Evolutionary conservation across 2,329 filamentous ascomycete species (phyloP).

Genomic region (Phaeosphaeriaceae sp.): DNA sequence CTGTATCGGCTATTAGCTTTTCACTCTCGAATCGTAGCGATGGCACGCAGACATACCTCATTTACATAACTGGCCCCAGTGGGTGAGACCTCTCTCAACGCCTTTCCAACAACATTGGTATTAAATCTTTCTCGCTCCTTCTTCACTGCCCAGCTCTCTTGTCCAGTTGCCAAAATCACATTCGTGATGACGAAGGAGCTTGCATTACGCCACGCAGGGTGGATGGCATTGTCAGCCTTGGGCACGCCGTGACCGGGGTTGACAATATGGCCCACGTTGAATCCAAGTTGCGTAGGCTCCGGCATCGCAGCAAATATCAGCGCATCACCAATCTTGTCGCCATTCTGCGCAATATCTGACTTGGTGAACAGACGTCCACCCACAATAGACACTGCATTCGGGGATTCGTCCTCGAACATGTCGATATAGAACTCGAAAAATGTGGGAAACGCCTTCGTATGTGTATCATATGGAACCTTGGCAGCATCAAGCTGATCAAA

Average conservation of each 20-base stretch:
- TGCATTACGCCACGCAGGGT: conserved; percentile 43
- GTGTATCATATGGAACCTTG: conserved; percentile 37
- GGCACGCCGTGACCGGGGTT: conserved; percentile 39
- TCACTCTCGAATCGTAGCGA: not conserved
- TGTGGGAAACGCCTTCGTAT: conserved; percentile 40
- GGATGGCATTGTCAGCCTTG: conserved; percentile 42
- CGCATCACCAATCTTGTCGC: conserved; percentile 32
- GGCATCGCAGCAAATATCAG: conserved; percentile 33
- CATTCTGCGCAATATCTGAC: conserved; percentile 32
- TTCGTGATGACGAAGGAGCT: conserved; percentile 47
- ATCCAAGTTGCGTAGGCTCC: conserved; percentile 25
- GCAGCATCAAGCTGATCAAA: conserved; percentile 37
- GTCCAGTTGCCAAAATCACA: conserved; percentile 30
- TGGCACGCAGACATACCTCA: conserved; percentile 23
- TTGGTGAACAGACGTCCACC: conserved; percentile 44
- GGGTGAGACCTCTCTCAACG: conserved; percentile 37
- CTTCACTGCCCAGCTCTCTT: conserved; percentile 41
- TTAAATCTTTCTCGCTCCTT: conserved; percentile 33
- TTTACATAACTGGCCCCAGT: conserved; percentile 45
- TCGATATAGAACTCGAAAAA: conserved; percentile 47
- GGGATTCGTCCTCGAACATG: conserved; percentile 44
- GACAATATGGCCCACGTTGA: conserved; percentile 44
- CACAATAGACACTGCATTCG: conserved; percentile 37
- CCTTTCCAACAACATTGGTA: conserved; percentile 40
- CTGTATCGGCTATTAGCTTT: conserved; percentile 5